Percentiles rank a stretch among this genome's conserved stretches.
These are phyloP conservation scores for Papiliotrema laurentii DNA, from an alignment of 1,284 basidiomycete genomes.

Conservation along the genomic window DNA sequence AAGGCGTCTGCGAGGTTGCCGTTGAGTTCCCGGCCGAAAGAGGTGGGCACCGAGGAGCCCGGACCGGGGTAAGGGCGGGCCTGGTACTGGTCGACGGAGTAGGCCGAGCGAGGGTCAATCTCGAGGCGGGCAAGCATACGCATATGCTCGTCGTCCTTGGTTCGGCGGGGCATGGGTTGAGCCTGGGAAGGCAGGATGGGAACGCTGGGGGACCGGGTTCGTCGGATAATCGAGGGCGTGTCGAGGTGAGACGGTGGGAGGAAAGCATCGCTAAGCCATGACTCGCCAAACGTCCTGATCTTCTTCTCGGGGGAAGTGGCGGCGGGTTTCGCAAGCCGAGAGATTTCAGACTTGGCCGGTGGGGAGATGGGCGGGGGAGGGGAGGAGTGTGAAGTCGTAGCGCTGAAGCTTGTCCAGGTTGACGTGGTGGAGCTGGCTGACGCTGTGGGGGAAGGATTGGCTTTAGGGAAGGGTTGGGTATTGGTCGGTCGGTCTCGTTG, in stretches of 20 bases:
- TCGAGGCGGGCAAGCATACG: neutral
- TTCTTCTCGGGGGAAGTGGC: neutral
- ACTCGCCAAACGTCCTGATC: neutral
- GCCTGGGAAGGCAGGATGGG: neutral
- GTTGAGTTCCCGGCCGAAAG: neutral
- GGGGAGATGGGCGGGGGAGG: neutral
- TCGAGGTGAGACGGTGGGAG: neutral
- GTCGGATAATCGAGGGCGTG: neutral
- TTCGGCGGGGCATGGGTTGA: neutral
- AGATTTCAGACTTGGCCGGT: neutral
- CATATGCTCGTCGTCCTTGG: neutral
- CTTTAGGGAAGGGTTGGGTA: neutral
- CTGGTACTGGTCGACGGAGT: neutral
- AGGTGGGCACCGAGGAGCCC: neutral
- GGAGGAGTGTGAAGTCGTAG: neutral
- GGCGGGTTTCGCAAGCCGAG: neutral
- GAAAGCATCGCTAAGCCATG: neutral
- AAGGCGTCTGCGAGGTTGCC: too few relatives aligned
- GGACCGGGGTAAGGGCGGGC: neutral
- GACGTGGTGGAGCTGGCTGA: neutral
- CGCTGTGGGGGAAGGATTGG: neutral
- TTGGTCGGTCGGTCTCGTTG: too few relatives aligned
- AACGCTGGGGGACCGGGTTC: neutral
- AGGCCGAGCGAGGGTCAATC: neutral
- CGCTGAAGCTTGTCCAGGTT: neutral